phyloP scores from a whole-genome alignment of 1,139 yeast species.

The Chernovozyma sophiae-reginae region DNA sequence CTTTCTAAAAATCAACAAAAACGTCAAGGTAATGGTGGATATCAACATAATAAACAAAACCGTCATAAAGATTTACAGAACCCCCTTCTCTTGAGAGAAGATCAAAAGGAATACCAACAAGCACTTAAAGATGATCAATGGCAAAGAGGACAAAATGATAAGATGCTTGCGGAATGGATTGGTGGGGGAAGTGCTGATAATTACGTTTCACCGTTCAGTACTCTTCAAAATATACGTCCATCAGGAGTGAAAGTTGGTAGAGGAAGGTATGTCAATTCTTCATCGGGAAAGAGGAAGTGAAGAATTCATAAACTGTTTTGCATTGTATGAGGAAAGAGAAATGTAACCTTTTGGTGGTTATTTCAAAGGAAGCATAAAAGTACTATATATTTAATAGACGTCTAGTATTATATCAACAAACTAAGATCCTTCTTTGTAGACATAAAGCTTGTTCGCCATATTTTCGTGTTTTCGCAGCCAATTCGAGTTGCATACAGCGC shows the following conservation, averaged over 20 bases:
- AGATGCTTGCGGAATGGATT: constrained; percentile 79
- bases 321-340: not conserved
- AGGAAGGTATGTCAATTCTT: constrained; percentile 76
- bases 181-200: constrained; percentile 95
- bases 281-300: constrained; percentile 37
- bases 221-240: constrained; percentile 57
- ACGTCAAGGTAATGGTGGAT: constrained; percentile 68
- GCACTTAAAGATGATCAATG: constrained; percentile 86
- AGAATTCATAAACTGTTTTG: too few relatives aligned
- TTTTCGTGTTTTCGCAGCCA: too few relatives aligned
- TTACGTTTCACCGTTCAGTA: constrained; percentile 80
- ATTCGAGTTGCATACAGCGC: too few relatives aligned
- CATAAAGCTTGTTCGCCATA: too few relatives aligned
- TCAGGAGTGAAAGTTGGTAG: constrained; percentile 77
- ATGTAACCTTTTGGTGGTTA: not conserved
- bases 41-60: constrained; percentile 60
- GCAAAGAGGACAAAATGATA: constrained; percentile 83
- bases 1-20: constrained; percentile 60
- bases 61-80: constrained; percentile 50
- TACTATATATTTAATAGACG: too few relatives aligned
- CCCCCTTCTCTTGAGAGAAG: constrained; percentile 73
- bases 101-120: constrained; percentile 87
- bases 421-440: too few relatives aligned
- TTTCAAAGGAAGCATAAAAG: too few relatives aligned
- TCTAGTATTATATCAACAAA: too few relatives aligned